These are phyloP conservation scores for Beauveria sp. DNA, from an alignment of 2,329 filamentous ascomycete genomes.

Conservation along the genomic window DNA sequence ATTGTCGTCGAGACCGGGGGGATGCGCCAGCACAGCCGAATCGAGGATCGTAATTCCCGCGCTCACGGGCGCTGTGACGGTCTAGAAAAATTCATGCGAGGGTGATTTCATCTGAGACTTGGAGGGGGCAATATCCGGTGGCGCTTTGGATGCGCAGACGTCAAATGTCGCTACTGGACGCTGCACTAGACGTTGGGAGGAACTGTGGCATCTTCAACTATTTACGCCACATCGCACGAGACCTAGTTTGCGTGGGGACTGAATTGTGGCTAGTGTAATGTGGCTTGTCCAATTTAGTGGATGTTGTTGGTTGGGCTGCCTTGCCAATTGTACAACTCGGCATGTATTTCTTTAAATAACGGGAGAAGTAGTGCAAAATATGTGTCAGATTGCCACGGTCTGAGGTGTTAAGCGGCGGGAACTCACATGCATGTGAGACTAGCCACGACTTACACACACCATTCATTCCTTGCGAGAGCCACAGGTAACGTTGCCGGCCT, in stretches of 20 bases:
- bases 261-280: background rate
- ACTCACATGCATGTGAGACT: constrained; percentile 6
- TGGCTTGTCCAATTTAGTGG: background rate
- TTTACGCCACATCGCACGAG: constrained; percentile 9
- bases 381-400: too few species aligned
- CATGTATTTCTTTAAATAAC: background rate
- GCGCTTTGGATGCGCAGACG: background rate
- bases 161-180: background rate
- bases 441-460: background rate
- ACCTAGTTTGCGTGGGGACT: background rate
- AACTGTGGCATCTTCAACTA: constrained; percentile 4
- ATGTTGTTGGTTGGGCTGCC: too few species aligned
- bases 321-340: background rate
- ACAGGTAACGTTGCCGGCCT: background rate
- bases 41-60: background rate
- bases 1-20: background rate
- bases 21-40: background rate
- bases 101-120: background rate
- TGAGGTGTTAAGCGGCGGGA: background rate
- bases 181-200: background rate
- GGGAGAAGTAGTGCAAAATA: background rate
- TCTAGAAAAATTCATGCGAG: background rate
- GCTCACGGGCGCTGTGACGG: constrained; percentile 2
- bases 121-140: background rate
- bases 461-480: background rate